phyloP scores from a whole-genome alignment of 2,329 filamentous ascomycete genomes.

The Fusarium napiforme region DNA sequence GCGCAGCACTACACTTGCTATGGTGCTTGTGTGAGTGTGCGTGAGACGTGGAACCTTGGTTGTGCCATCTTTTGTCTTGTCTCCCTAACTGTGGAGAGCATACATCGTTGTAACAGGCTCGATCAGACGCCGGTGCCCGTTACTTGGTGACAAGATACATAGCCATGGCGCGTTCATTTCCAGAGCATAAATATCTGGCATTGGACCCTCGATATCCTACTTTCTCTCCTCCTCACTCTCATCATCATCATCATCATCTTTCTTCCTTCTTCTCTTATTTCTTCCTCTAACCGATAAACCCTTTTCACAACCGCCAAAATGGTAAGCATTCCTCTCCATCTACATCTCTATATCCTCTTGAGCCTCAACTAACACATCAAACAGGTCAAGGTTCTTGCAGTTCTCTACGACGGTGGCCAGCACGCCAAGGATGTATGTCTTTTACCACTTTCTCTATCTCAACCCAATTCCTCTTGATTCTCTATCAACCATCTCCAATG shows the following conservation, averaged over 20 bases:
- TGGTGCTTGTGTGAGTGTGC: not conserved
- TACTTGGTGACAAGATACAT: slow-evolving; percentile 23
- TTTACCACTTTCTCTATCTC: slow-evolving; percentile 3
- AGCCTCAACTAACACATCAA: slow-evolving; percentile 38
- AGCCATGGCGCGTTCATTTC: slow-evolving; percentile 22
- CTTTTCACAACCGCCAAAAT: slow-evolving; percentile 43
- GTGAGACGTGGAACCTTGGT: slow-evolving; percentile 40
- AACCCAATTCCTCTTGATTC: not conserved
- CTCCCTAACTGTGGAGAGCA: slow-evolving; percentile 2
- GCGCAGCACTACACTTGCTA: slow-evolving; percentile 1
- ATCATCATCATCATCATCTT: slow-evolving; percentile 32
- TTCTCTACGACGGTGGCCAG: slow-evolving; percentile 91
- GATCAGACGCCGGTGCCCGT: slow-evolving; percentile 22
- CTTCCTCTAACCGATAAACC: slow-evolving; percentile 24
- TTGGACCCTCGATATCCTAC: slow-evolving; percentile 26
- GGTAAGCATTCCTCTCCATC: slow-evolving; percentile 34
- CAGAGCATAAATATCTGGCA: slow-evolving; percentile 44
- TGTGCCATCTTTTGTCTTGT: slow-evolving; percentile 16
- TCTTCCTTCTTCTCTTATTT: slow-evolving; percentile 34
- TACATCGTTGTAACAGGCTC: slow-evolving; percentile 24
- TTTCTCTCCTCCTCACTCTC: slow-evolving; percentile 31
- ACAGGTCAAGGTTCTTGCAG: slow-evolving; percentile 94
- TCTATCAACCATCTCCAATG: slow-evolving; percentile 9
- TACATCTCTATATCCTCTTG: slow-evolving; percentile 2
- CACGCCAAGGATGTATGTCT: slow-evolving; percentile 83